phyloP scores from a whole-genome alignment of 768 basidiomycete species.

The Suillus weaverae region DNA sequence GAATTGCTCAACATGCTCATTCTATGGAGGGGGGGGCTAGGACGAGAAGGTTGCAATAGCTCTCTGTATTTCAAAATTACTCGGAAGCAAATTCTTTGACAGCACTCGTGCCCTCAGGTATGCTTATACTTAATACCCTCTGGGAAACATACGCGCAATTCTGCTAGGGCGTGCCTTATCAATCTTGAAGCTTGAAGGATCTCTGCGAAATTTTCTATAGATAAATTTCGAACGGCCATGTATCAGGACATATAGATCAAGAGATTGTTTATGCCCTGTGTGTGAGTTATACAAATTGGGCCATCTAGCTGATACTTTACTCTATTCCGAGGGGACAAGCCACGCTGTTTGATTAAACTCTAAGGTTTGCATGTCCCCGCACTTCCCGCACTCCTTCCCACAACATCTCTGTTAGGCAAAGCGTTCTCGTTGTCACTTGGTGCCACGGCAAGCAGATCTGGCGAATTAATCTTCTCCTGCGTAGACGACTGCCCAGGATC shows the following conservation, averaged over 20 bases:
- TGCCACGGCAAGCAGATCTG: conserved; percentile 8
- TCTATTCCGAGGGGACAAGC: background rate
- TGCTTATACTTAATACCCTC: too few species aligned
- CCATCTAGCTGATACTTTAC: background rate
- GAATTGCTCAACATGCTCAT: too few species aligned
- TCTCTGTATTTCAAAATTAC: too few species aligned
- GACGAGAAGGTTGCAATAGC: too few species aligned
- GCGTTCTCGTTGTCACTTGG: background rate
- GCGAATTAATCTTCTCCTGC: conserved; percentile 26
- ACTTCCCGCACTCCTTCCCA: background rate
- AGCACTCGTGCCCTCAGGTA: too few species aligned
- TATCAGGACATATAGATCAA: background rate
- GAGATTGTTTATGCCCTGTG: background rate
- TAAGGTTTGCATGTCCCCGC: background rate
- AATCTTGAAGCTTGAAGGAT: background rate
- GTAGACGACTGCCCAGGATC: conserved; percentile 31
- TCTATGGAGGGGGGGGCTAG: too few species aligned
- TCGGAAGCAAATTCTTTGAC: too few species aligned
- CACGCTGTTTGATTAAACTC: background rate
- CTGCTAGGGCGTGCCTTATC: too few species aligned
- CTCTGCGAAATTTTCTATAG: background rate
- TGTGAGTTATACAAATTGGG: background rate
- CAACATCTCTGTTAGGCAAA: background rate
- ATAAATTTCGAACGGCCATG: background rate
- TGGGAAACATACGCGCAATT: too few species aligned